These are phyloP conservation scores for Blepharisma stoltei DNA, from an alignment of 73 alveolate genomes.

Conservation along the genomic window DNA sequence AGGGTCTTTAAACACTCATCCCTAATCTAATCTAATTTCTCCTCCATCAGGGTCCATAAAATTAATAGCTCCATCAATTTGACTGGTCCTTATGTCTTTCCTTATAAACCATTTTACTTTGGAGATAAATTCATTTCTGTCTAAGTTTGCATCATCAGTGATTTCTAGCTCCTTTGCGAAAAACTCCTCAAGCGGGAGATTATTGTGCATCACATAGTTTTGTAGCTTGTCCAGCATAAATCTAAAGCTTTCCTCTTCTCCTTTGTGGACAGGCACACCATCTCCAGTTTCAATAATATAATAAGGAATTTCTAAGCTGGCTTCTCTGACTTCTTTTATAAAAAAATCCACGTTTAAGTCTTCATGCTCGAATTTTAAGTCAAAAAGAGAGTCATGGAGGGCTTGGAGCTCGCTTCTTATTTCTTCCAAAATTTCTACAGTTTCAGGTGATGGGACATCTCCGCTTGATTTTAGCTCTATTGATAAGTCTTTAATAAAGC, in stretches of 20 bases:
- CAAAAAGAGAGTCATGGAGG: neutral
- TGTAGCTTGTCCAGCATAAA: neutral
- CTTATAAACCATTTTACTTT: too few relatives aligned
- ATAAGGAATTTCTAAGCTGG: conserved; percentile 13
- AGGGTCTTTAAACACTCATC: too few relatives aligned
- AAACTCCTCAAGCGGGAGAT: neutral
- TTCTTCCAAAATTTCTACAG: neutral
- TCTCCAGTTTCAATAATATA: neutral
- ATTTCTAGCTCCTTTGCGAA: neutral
- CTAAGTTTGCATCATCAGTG: too few relatives aligned
- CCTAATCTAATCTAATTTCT: too few relatives aligned
- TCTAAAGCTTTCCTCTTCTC: neutral
- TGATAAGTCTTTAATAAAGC: conserved; percentile 4
- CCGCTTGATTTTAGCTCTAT: neutral
- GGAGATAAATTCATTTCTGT: too few relatives aligned
- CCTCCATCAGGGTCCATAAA: too few relatives aligned
- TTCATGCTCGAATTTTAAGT: neutral
- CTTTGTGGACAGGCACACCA: neutral
- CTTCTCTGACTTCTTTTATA: neutral
- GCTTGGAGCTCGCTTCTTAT: conserved; percentile 8
- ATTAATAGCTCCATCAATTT: too few relatives aligned
- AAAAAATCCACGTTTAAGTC: conserved; percentile 10
- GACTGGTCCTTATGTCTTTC: too few relatives aligned
- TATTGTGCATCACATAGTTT: neutral
- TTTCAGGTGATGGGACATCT: neutral